A percentile compares a stretch with the other conserved stretches of the same genome.
Evolutionary conservation across 805 yeast genomes (phyloP).

Genomic region (Schwanniomyces occidentalis): DNA sequence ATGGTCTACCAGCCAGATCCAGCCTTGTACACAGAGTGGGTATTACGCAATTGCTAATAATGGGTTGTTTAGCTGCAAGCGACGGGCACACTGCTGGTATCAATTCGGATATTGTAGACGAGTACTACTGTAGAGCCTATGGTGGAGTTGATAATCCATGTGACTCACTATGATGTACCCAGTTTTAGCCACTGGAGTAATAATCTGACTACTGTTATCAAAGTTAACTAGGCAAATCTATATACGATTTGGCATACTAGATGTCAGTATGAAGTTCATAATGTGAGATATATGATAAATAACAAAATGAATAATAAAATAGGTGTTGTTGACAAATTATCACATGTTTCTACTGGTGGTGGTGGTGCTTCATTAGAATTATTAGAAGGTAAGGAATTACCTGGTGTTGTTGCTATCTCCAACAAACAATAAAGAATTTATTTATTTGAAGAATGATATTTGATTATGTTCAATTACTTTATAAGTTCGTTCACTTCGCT

Average conservation of each 20-base stretch:
- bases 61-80: not conserved
- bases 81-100: not conserved
- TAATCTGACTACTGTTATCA: too few species aligned
- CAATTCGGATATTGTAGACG: not conserved
- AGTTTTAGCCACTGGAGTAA: too few species aligned
- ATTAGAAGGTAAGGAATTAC: conserved; percentile 97
- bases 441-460: too few species aligned
- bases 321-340: conserved; percentile 94
- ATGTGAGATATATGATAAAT: too few species aligned
- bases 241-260: too few species aligned
- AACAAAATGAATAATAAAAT: too few species aligned
- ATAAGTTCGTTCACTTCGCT: too few species aligned
- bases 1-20: not conserved
- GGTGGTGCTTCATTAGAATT: conserved; percentile 99
- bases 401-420: conserved; percentile 94
- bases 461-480: too few species aligned
- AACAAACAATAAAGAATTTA: conserved; percentile 46
- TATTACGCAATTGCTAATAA: not conserved
- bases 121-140: not conserved
- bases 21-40: not conserved
- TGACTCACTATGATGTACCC: too few species aligned
- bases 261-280: too few species aligned
- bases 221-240: too few species aligned
- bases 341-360: conserved; percentile 99
- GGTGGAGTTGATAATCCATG: not conserved